These are phyloP conservation scores for Rubia yunnanensis DNA, from an alignment of 257 asterid genomes.

Conservation along the genomic window DNA sequence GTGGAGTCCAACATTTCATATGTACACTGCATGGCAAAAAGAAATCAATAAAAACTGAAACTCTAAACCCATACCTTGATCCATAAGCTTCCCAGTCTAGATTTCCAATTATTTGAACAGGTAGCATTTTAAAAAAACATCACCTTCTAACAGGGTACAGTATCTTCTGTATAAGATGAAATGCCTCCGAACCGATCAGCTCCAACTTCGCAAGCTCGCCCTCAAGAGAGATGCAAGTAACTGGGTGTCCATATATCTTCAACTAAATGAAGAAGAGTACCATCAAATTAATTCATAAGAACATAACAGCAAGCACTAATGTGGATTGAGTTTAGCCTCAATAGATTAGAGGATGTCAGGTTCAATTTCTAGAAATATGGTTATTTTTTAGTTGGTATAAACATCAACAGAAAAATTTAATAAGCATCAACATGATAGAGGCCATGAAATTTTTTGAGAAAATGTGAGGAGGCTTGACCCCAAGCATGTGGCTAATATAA, in stretches of 20 bases:
- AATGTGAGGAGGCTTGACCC: not conserved
- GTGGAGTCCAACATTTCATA: conserved; percentile 25
- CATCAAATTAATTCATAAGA: not conserved
- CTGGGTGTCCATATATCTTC: conserved; percentile 27
- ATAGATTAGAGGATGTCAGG: not conserved
- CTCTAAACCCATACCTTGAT: not conserved
- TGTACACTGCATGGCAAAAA: conserved; percentile 28
- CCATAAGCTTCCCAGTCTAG: conserved; percentile 8
- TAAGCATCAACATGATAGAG: not conserved
- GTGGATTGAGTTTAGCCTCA: not conserved
- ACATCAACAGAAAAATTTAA: not conserved
- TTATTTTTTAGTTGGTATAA: not conserved
- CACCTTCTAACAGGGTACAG: conserved; percentile 54
- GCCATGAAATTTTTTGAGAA: not conserved
- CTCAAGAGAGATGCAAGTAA: conserved; percentile 56
- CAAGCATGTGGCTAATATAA: not conserved
- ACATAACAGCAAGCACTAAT: not conserved
- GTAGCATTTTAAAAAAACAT: conserved; percentile 16
- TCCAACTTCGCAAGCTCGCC: conserved; percentile 72
- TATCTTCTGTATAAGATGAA: conserved; percentile 59
- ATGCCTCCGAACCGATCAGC: conserved; percentile 55
- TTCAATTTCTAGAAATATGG: not conserved
- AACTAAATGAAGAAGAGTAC: conserved; percentile 33
- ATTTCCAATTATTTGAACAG: conserved; percentile 3
- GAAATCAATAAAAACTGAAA: conserved; percentile 5